These are phyloP conservation scores for Lasiodiplodia hormozganensis DNA, from an alignment of 2,329 filamentous ascomycete genomes.

Conservation along the genomic window DNA sequence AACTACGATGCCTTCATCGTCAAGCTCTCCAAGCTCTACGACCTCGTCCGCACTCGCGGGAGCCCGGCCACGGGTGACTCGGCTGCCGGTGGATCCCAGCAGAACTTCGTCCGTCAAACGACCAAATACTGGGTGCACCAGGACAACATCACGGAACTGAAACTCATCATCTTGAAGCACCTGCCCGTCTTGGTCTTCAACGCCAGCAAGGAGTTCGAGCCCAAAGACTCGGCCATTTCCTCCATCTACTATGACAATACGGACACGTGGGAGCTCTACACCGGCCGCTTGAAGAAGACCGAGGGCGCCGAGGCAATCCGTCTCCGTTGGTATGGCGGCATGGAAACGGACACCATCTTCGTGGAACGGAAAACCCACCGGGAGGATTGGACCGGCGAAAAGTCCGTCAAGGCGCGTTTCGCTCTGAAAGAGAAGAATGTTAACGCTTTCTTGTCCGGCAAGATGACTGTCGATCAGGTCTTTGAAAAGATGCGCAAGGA, in stretches of 20 bases:
- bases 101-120: constrained; percentile 94
- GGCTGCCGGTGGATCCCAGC: constrained; percentile 87
- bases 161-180: constrained; percentile 97
- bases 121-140: constrained; percentile 99
- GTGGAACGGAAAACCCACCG: constrained; percentile 97
- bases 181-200: constrained; percentile 97
- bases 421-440: constrained; percentile 96
- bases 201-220: constrained; percentile 92
- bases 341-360: constrained; percentile 94
- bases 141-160: constrained; percentile 97
- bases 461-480: constrained; percentile 83
- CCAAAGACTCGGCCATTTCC: constrained; percentile 89
- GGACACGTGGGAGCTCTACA: constrained; percentile 91
- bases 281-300: constrained; percentile 94
- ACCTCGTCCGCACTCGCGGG: constrained; percentile 89
- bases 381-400: constrained; percentile 98
- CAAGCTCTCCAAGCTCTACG: constrained; percentile 93
- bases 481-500: constrained; percentile 97
- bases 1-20: constrained; percentile 97
- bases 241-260: constrained; percentile 99
- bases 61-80: constrained; percentile 93
- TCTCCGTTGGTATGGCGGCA: constrained; percentile 95
- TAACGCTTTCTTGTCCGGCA: constrained; percentile 85
- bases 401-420: constrained; percentile 97
- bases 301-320: constrained; percentile 97